These are phyloP conservation scores for Raffaelea deltoideospora DNA, from an alignment of 2,329 filamentous ascomycete genomes.

Conservation along the genomic window DNA sequence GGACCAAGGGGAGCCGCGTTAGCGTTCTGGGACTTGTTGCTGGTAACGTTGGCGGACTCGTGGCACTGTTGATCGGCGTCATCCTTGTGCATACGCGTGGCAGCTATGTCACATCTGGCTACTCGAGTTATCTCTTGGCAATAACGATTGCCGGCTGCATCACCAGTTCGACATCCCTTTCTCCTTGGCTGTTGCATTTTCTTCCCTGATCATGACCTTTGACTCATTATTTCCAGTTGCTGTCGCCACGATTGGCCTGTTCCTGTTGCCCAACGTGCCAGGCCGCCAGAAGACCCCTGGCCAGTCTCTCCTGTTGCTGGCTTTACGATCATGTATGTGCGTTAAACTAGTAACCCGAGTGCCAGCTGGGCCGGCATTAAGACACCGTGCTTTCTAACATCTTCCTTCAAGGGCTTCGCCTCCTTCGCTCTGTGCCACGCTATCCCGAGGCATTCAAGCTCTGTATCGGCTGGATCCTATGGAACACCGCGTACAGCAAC, in stretches of 20 bases:
- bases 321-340: background rate
- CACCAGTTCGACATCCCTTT: background rate
- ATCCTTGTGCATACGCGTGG: conserved; percentile 1
- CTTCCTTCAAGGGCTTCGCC: background rate
- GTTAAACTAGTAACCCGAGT: too few species aligned
- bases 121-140: conserved; percentile 1
- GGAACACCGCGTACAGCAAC: conserved; percentile 3
- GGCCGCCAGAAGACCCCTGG: background rate
- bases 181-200: background rate
- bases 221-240: background rate
- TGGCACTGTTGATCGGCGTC: conserved; percentile 3
- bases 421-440: background rate
- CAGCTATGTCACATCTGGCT: conserved; percentile 1
- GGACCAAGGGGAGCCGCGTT: conserved; percentile 2
- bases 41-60: conserved; percentile 2
- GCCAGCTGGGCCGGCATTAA: too few species aligned
- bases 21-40: conserved; percentile 2
- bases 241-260: background rate
- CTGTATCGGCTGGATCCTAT: conserved; percentile 3
- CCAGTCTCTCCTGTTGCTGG: background rate
- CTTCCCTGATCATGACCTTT: background rate
- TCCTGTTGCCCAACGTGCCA: conserved; percentile 1
- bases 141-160: conserved; percentile 2
- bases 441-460: conserved; percentile 5
- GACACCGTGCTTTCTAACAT: too few species aligned